phyloP scores from a whole-genome alignment of 768 basidiomycete genomes.

The Pulveroboletus sp. region DNA sequence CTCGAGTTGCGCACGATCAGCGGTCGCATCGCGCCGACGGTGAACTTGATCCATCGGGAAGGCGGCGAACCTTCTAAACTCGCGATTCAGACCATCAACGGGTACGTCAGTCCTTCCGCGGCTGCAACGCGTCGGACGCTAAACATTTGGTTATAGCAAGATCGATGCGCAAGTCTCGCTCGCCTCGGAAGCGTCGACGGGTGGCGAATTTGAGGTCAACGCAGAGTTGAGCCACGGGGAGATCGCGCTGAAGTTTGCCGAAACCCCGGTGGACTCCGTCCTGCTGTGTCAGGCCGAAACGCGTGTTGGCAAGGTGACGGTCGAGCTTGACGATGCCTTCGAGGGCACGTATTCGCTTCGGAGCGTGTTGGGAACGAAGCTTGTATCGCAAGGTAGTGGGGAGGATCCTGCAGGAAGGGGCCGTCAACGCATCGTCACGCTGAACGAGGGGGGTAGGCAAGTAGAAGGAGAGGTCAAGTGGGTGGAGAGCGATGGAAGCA shows the following conservation, averaged over 20 bases:
- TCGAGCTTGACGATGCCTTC: slow-evolving; percentile 35
- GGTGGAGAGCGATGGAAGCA: slow-evolving; percentile 20
- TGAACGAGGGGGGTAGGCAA: neutral
- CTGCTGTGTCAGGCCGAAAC: slow-evolving; percentile 32
- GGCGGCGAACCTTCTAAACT: slow-evolving; percentile 27
- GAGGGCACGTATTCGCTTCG: slow-evolving; percentile 39
- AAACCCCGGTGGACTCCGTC: slow-evolving; percentile 35
- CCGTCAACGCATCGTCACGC: slow-evolving; percentile 29
- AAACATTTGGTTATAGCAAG: slow-evolving; percentile 12
- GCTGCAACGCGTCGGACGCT: neutral
- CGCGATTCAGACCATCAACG: slow-evolving; percentile 38
- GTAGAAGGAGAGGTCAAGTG: slow-evolving; percentile 23
- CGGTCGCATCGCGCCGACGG: slow-evolving; percentile 35
- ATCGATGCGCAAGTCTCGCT: slow-evolving; percentile 28
- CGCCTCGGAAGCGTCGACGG: slow-evolving; percentile 24
- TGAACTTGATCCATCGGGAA: slow-evolving; percentile 34
- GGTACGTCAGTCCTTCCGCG: slow-evolving; percentile 29
- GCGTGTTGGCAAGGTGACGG: slow-evolving; percentile 23
- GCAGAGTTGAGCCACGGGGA: slow-evolving; percentile 29
- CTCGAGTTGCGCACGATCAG: slow-evolving; percentile 40
- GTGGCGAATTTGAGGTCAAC: slow-evolving; percentile 33
- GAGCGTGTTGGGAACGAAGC: slow-evolving; percentile 21
- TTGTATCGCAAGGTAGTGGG: slow-evolving; percentile 19
- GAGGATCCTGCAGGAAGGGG: slow-evolving; percentile 35
- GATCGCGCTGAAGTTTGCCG: slow-evolving; percentile 26